Conservation (phyloP, 2,329 filamentous ascomycete species). For the Xylaria multiplex region DNA sequence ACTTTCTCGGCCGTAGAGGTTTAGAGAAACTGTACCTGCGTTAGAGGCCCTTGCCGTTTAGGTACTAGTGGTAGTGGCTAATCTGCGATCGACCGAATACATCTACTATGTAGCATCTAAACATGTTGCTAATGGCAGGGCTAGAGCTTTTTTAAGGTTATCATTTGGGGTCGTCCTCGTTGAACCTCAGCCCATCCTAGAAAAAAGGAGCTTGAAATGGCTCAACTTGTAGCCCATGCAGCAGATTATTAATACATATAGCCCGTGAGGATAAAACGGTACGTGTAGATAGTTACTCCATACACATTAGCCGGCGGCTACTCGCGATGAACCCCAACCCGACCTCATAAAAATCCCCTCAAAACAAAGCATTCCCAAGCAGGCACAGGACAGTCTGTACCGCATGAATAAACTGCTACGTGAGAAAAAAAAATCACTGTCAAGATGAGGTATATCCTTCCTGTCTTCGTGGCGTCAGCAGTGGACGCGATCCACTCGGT, state of each 20-base stretch:
- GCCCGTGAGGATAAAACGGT: background rate
- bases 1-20: no score
- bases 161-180: background rate
- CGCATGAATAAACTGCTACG: background rate
- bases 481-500: conserved; percentile 31
- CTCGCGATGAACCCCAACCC: background rate
- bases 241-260: background rate
- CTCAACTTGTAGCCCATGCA: background rate
- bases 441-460: conserved; percentile 19
- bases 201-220: background rate
- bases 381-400: background rate
- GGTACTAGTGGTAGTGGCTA: no score
- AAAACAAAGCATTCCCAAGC: background rate
- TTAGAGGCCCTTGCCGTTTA: no score
- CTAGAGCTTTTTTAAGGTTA: background rate
- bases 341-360: no score
- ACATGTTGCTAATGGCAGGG: no score
- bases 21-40: no score
- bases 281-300: conserved; percentile 8
- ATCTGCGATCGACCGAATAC: no score
- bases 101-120: no score
- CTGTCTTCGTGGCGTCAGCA: conserved; percentile 1
- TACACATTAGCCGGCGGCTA: conserved; percentile 20
- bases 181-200: background rate
- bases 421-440: background rate